Evolutionary conservation across 2,329 filamentous ascomycete species (phyloP), one percentile per base, ranked within the genome.

Genomic region (Fusarium succisae): DNA sequence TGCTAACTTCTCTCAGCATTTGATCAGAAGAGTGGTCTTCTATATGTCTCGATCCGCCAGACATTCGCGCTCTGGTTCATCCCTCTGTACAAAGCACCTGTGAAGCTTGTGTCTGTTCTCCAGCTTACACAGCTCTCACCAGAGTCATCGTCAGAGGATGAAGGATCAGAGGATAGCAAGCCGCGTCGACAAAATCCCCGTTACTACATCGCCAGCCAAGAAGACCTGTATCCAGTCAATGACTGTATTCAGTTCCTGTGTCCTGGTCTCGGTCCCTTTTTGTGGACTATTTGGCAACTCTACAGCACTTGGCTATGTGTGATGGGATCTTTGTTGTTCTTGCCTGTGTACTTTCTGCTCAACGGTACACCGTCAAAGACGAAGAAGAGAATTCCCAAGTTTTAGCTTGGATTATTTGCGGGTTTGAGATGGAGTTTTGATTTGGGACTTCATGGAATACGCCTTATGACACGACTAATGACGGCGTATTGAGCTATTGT

Each of bases 171-270:
- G 38, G 76, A 39, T 45, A 70, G 10, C 43, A 78, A 22, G 8
- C 70, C 71, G 9, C 69, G 72, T 24, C 66, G 70, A 6, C 77
- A 77, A 39, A 77, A 64, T n/a, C 64, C 72, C 26, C 79, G 74
- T 38, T 96, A 95, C 83, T 93, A 91, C 79, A 95, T 97, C 72
- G 82, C 86, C 12, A 88, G 86, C 24, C 95, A 98, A 80, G 91
- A 97, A 74, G 94, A 98, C 79, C 83, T 95, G 13, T 97, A 97
- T 79, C 93, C 96, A 77, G 86, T 90, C 2, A 91, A 91, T 55
- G 92, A 97, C 75, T 92, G 91, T 71, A 84, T 96, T 69, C 91
- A 92, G 76, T 96, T 97, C 79, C 76, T 95, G 24, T 77, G 88
- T 22, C 90, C 92, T 17, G 87, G 89, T 1, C 82, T 91, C 0